Conservation (phyloP, 768 basidiomycete genomes). For the Tubosaeta sp. region DNA sequence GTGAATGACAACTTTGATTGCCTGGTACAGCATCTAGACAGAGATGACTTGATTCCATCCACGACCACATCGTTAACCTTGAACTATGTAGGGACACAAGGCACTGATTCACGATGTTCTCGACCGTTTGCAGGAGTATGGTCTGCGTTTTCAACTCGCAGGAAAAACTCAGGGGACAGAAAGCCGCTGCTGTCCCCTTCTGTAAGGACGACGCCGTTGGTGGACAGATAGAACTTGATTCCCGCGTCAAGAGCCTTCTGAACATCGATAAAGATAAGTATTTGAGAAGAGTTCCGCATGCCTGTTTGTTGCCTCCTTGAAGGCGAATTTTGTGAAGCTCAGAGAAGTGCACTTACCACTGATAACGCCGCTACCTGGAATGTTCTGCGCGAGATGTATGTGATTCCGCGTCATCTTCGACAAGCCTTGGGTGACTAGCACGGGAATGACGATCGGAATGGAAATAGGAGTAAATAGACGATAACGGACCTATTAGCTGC, state of each 20-base stretch:
- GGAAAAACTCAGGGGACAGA: constrained; percentile 61
- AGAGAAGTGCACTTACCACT: constrained; percentile 55
- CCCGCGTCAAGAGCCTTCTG: constrained; percentile 64
- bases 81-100: background rate
- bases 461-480: background rate
- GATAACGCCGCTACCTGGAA: constrained; percentile 59
- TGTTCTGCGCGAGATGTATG: constrained; percentile 85
- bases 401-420: constrained; percentile 88
- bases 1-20: no score
- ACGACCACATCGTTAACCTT: background rate
- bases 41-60: background rate
- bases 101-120: constrained; percentile 9
- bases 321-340: background rate
- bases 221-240: constrained; percentile 70
- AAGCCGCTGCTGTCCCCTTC: constrained; percentile 67
- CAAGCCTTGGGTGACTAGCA: constrained; percentile 61
- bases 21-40: no score
- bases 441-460: background rate
- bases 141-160: constrained; percentile 52
- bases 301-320: no score
- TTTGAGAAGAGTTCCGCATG: constrained; percentile 72
- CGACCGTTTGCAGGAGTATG: constrained; percentile 20
- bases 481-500: constrained; percentile 57
- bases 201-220: constrained; percentile 87
- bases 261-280: constrained; percentile 81